Evolutionary conservation across 192 early-diverging fungal species (phyloP).

Genomic region (Thoreauomyces humboldtii): DNA sequence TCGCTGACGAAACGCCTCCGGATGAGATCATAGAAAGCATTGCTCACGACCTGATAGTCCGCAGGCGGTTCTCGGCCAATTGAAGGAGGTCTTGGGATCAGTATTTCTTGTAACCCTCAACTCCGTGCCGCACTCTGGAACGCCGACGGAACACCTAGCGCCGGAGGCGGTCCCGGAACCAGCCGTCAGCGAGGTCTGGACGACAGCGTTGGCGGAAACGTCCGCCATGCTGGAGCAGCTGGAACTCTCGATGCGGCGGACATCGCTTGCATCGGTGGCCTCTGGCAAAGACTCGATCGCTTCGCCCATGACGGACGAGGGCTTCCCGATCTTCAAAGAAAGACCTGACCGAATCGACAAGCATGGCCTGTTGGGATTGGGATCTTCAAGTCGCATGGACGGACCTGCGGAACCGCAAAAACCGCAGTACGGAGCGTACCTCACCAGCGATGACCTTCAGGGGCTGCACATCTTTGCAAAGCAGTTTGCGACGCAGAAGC

Average conservation of each 20-base stretch:
- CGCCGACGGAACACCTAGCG: slow-evolving; percentile 18
- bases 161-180: slow-evolving; percentile 25
- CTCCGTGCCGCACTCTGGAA: slow-evolving; percentile 33
- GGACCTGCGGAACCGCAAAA: background rate
- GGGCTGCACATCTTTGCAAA: slow-evolving; percentile 53
- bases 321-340: slow-evolving; percentile 27
- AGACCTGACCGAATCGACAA: background rate
- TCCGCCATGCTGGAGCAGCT: slow-evolving; percentile 31
- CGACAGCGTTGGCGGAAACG: slow-evolving; percentile 37
- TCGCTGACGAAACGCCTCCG: background rate
- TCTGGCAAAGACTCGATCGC: slow-evolving; percentile 4
- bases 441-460: slow-evolving; percentile 53
- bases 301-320: slow-evolving; percentile 28
- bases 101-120: slow-evolving; percentile 59
- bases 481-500: slow-evolving; percentile 67
- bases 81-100: slow-evolving; percentile 61
- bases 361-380: slow-evolving; percentile 1
- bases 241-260: background rate
- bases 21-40: too few relatives aligned
- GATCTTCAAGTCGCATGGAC: background rate
- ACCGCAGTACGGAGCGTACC: slow-evolving; percentile 47
- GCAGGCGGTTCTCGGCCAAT: slow-evolving; percentile 53
- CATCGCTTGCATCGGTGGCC: slow-evolving; percentile 16
- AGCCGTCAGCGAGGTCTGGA: slow-evolving; percentile 46
- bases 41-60: too few relatives aligned